phyloP scores from a whole-genome alignment of 495 filamentous ascomycete species.

The Xylaria castorea region DNA sequence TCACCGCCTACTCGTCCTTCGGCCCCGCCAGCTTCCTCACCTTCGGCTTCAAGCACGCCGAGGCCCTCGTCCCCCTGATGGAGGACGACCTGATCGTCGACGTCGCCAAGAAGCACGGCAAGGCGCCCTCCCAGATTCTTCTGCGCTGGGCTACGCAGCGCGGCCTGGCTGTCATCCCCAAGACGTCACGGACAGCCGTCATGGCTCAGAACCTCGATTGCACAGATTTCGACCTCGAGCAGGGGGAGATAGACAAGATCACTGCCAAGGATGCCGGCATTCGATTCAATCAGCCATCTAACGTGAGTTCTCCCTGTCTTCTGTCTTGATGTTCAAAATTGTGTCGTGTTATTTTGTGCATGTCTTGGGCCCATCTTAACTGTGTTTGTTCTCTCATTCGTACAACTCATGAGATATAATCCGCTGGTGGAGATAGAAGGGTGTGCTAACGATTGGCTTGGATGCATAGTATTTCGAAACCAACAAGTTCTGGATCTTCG shows the following conservation, averaged over 20 bases:
- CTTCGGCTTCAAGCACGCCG: conserved; percentile 73
- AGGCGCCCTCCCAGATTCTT: conserved; percentile 84
- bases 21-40: conserved; percentile 85
- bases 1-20: conserved; percentile 93
- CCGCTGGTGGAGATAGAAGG: background rate
- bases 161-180: conserved; percentile 90
- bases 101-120: conserved; percentile 73
- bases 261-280: conserved; percentile 69
- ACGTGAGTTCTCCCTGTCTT: conserved; percentile 55
- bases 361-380: conserved; percentile 22
- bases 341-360: background rate
- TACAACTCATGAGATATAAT: background rate
- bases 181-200: conserved; percentile 66
- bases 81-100: conserved; percentile 69
- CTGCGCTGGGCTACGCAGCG: conserved; percentile 95
- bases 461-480: conserved; percentile 55
- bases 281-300: conserved; percentile 84
- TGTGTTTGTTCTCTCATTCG: conserved; percentile 27
- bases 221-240: conserved; percentile 69
- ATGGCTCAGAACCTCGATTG: conserved; percentile 70
- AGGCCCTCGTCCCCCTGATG: conserved; percentile 70
- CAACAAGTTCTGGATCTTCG: conserved; percentile 60
- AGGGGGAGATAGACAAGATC: conserved; percentile 72
- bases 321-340: conserved; percentile 31
- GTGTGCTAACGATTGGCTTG: conserved; percentile 29